Evolutionary conservation across 805 yeast species (phyloP), one percentile per base, ranked within the genome.

Genomic region (Teunomyces cretensis): DNA sequence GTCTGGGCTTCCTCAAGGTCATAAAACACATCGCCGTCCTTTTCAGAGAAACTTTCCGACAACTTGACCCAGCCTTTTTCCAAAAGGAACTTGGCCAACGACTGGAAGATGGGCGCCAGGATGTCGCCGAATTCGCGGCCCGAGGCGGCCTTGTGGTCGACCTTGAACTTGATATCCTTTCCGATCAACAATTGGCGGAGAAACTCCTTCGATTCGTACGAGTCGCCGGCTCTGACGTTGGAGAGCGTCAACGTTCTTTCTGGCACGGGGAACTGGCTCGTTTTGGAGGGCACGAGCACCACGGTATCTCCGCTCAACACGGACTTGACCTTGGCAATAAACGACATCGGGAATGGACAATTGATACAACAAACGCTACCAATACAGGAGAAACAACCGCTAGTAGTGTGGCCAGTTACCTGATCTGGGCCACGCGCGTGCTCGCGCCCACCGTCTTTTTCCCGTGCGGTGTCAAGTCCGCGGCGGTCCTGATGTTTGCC

Each of bases 71-170:
- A 67, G 42, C 94, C 95, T 17, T 76, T 74, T 17, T 67, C 72
- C 43, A 85, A 66, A 46, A 78, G 65, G 54, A 78, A 75, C 55
- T 76, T 83, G 47, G 78, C 70, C 57, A 86, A 70, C 16, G 88
- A 81, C 27, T 65, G 55, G 61, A 84, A 81, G 26, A 81, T 66
- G 6, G 90, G 90, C 19, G 88, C 70, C 37, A 77, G 74, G 17
- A 84, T 62, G 58, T 86, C 90, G 17, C 92, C 94, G 59, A 82
- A 86, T 54, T 84, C 90, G 50, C 85, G 75, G 9, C 78, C 81
- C 4, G 72, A 60, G 27, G 62, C 46, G 44, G 68, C 68, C 53
- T 79, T 76, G 67, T 80, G 81, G 33, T 77, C 55, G 22, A 84
- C 80, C 57, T 72, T 70, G 60, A 83, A 84, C 54, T 75, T 76